These are phyloP conservation scores for Candida sojae DNA, from an alignment of 1,139 yeast genomes.

Conservation along the genomic window DNA sequence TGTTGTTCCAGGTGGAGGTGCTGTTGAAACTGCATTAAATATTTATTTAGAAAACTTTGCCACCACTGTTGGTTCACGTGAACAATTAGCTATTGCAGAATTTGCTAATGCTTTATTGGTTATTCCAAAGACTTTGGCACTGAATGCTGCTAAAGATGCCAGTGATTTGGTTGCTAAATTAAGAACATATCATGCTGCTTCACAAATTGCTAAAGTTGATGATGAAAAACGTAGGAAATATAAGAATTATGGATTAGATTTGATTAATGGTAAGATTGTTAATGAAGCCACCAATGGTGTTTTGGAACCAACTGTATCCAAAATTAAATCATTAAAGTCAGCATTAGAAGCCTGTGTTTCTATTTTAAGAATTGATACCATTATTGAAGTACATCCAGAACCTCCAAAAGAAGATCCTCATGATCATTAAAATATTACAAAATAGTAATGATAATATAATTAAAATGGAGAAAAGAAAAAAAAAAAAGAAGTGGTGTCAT, in stretches of 20 bases:
- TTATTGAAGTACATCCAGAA: constrained; percentile 97
- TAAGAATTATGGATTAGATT: constrained; percentile 89
- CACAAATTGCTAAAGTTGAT: constrained; percentile 81
- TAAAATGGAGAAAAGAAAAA: neutral
- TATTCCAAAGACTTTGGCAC: constrained; percentile 96
- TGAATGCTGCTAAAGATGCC: constrained; percentile 97
- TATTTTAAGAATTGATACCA: constrained; percentile 94
- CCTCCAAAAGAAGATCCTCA: constrained; percentile 90
- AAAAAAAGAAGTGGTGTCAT: neutral
- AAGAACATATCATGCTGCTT: constrained; percentile 95
- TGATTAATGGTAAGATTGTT: constrained; percentile 87
- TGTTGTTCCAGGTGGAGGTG: constrained; percentile 99
- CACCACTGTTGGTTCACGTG: constrained; percentile 96
- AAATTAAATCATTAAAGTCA: constrained; percentile 87
- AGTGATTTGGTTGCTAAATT: constrained; percentile 92
- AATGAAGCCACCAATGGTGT: constrained; percentile 86
- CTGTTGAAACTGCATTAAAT: constrained; percentile 94
- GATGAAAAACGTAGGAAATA: constrained; percentile 84
- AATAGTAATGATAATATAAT: neutral
- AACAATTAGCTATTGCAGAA: constrained; percentile 97
- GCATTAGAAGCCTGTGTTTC: constrained; percentile 99
- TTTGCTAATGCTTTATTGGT: constrained; percentile 88
- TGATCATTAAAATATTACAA: constrained; percentile 43
- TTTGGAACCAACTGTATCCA: constrained; percentile 92
- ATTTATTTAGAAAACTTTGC: constrained; percentile 96